These are phyloP conservation scores for Penicillium italicum DNA, from an alignment of 2,329 filamentous ascomycete species.

Conservation along the genomic window DNA sequence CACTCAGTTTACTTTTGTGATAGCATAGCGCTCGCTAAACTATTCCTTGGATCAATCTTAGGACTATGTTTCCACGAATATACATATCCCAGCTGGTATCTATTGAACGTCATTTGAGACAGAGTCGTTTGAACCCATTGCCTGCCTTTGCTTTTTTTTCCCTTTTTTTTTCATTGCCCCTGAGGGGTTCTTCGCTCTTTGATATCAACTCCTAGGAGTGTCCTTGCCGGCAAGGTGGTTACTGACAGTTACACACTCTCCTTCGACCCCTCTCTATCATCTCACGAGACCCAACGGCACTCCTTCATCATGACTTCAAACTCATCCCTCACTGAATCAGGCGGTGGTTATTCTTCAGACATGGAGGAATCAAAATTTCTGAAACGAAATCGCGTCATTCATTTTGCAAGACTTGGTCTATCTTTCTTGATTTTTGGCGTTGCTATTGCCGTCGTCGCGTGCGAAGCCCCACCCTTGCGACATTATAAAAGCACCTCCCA, in stretches of 20 bases:
- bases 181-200: conserved; percentile 7
- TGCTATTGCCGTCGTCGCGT: conserved; percentile 34
- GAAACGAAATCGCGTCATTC: conserved; percentile 31
- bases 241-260: neutral
- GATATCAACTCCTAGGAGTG: neutral
- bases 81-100: conserved; percentile 15
- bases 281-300: conserved; percentile 1
- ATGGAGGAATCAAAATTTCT: conserved; percentile 38
- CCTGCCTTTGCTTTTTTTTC: conserved; percentile 16
- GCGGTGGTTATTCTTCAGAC: conserved; percentile 33
- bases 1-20: conserved; percentile 12
- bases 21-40: conserved; percentile 12
- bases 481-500: conserved; percentile 39
- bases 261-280: neutral
- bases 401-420: conserved; percentile 35
- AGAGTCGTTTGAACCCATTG: conserved; percentile 4
- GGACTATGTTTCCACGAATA: neutral
- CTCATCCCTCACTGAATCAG: conserved; percentile 29
- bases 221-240: conserved; percentile 21
- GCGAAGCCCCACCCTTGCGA: conserved; percentile 39
- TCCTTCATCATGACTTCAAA: conserved; percentile 27
- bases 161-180: conserved; percentile 12
- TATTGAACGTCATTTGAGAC: conserved; percentile 2
- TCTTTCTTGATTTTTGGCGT: conserved; percentile 30
- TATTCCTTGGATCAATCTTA: neutral